These are phyloP conservation scores for Sordaria brevicollis DNA, from an alignment of 495 filamentous ascomycete genomes.

Conservation along the genomic window DNA sequence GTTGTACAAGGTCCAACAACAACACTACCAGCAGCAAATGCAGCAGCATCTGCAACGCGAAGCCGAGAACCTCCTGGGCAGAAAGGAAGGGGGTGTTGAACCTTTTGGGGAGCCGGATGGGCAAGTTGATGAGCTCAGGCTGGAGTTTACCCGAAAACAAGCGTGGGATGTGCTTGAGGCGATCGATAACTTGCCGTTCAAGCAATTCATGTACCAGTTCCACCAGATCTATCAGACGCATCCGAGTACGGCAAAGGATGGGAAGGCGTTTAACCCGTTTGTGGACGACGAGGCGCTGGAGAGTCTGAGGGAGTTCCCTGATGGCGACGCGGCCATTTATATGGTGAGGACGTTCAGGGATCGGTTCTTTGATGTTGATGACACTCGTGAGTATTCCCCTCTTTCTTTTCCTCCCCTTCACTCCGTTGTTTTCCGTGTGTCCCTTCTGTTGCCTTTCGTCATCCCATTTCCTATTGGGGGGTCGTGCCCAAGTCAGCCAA, in stretches of 20 bases:
- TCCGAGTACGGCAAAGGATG: constrained; percentile 24
- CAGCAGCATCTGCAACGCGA: not conserved
- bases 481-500: not conserved
- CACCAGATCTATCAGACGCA: constrained; percentile 45
- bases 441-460: not conserved
- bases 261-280: constrained; percentile 36
- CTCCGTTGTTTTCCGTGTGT: not conserved
- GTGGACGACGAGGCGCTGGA: constrained; percentile 23
- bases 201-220: constrained; percentile 42
- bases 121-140: not conserved
- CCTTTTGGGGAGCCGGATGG: not conserved
- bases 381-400: constrained; percentile 24
- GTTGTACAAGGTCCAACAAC: not conserved
- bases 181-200: constrained; percentile 42
- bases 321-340: constrained; percentile 21
- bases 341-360: constrained; percentile 32
- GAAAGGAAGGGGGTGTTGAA: not conserved
- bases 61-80: not conserved
- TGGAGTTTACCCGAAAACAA: not conserved
- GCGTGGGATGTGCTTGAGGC: not conserved
- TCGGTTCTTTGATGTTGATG: constrained; percentile 23
- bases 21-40: not conserved
- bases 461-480: not conserved
- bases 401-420: not conserved
- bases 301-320: constrained; percentile 23